A percentile compares a stretch with the other conserved stretches of the same genome.
Conservation (phyloP, 176 grass and related monocot species). For the Puya raimondii region DNA sequence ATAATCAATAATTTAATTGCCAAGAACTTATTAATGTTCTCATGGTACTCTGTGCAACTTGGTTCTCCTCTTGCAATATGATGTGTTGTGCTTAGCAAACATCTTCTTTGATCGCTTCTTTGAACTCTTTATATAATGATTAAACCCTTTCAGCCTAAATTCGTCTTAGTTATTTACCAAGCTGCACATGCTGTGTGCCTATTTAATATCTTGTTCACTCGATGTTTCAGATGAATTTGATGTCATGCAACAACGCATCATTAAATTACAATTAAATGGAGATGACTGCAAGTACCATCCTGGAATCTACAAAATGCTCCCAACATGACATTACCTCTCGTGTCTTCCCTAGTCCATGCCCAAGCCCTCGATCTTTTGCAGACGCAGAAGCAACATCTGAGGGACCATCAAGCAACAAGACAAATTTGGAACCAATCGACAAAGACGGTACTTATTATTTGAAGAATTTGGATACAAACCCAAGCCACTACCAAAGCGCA, state of each 20-base stretch:
- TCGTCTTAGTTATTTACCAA: neutral
- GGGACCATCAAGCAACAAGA: neutral
- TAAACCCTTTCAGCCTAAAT: neutral
- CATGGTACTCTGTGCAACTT: neutral
- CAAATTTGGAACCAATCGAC: neutral
- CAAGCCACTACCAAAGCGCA: neutral
- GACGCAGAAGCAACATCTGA: neutral
- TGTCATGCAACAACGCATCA: neutral
- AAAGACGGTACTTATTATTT: neutral
- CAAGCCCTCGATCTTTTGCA: neutral
- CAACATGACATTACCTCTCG: neutral
- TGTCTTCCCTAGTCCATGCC: neutral
- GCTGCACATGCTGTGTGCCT: neutral
- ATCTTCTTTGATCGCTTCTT: neutral
- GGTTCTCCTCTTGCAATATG: neutral
- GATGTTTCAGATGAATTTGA: slow-evolving; percentile 6
- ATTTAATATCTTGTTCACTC: neutral
- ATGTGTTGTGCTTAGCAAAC: neutral
- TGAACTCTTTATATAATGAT: neutral
- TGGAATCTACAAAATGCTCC: neutral
- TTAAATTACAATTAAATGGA: neutral
- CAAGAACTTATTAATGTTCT: neutral
- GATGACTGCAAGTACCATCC: neutral
- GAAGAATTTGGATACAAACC: neutral
- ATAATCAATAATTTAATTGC: neutral